A percentile compares a stretch with the other conserved stretches of the same genome.
phyloP scores from a whole-genome alignment of 805 yeast species.

The Candida rishiriensis region DNA sequence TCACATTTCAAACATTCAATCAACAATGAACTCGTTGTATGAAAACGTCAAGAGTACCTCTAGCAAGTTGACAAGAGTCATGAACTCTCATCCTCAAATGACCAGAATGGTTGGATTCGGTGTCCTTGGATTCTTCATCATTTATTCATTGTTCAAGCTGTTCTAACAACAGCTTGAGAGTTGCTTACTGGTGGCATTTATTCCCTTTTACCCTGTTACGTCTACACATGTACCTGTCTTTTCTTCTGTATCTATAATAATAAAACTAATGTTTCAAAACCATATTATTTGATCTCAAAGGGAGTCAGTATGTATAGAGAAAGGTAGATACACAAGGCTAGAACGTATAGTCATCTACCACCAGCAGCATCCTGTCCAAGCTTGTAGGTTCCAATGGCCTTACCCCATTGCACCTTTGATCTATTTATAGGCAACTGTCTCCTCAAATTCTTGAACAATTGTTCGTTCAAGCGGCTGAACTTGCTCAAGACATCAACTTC shows the following conservation, averaged over 20 bases:
- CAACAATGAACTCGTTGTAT: slow-evolving; percentile 46
- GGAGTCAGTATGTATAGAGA: too few relatives aligned
- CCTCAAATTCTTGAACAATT: slow-evolving; percentile 76
- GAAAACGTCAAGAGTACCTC: slow-evolving; percentile 50
- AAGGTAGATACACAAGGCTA: too few relatives aligned
- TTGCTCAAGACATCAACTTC: slow-evolving; percentile 58
- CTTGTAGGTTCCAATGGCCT: slow-evolving; percentile 83
- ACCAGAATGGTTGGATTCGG: slow-evolving; percentile 58
- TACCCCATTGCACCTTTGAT: slow-evolving; percentile 92
- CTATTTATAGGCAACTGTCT: slow-evolving; percentile 91
- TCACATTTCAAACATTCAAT: slow-evolving; percentile 38
- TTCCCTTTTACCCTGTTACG: too few relatives aligned
- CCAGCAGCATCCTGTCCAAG: slow-evolving; percentile 75
- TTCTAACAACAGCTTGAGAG: too few relatives aligned
- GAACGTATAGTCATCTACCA: slow-evolving; percentile 22
- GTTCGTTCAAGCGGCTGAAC: slow-evolving; percentile 71
- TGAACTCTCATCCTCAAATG: slow-evolving; percentile 53
- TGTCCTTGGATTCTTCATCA: slow-evolving; percentile 46
- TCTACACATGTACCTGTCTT: too few relatives aligned
- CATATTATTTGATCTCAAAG: too few relatives aligned
- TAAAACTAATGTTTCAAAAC: too few relatives aligned
- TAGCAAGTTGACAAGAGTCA: slow-evolving; percentile 47
- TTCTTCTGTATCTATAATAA: too few relatives aligned
- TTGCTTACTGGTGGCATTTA: too few relatives aligned
- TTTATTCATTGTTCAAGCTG: slow-evolving; percentile 52